Base-by-base conservation (phyloP, 2,329 filamentous ascomycete genomes). In the Alternaria alternata region DNA sequence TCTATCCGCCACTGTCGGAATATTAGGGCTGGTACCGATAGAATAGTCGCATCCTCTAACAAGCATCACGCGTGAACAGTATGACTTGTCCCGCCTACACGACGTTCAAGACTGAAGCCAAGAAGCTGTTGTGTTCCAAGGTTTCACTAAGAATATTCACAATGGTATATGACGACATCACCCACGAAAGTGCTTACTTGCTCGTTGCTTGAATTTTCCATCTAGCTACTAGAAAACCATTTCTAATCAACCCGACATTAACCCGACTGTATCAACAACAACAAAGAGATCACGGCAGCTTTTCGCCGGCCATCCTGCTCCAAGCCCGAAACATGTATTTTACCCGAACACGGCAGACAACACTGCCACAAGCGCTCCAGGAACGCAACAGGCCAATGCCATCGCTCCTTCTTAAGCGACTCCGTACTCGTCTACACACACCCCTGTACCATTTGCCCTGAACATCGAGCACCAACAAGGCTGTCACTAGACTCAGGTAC, bases 401-500 rank as follows among this genome's bases (percentile, higher is more conserved):
- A 28, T 43, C 34, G 32, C 26, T 44, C n/a, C 14, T 18, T 39
- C 42, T 20, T 36, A 53, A 55, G 54, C 55, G 30, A 55, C 30
- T 26, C 28, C 34, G 43, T 56, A 28, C 34, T 63, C 57, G 55
- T 46, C 41, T 53, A 34, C 12, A 47, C 34, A 34, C 14, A 62
- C 48, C 64, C 65, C 53, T 66, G 66, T 52, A 66, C 36, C 60
- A 70, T 61, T 68, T 60, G n/a, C 36, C 54, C 60, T 64, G 59
- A 49, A 57, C 44, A 70, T 70, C 68, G 68, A 55, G 34, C 34
- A 39, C 42, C 26, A 43, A 32, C 30, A 20, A 11, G 39, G 20
- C 39, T 42, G 39, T 24, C 39, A 8, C 12, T 54, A 36, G 30
- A 24, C 16, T 46, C 51, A 54, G 51, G 51, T 32, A 46, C 51